A percentile compares a stretch with the other conserved stretches of the same genome.
Evolutionary conservation across 306 rosid genomes (phyloP).

Genomic region (Vigna unguiculata): DNA sequence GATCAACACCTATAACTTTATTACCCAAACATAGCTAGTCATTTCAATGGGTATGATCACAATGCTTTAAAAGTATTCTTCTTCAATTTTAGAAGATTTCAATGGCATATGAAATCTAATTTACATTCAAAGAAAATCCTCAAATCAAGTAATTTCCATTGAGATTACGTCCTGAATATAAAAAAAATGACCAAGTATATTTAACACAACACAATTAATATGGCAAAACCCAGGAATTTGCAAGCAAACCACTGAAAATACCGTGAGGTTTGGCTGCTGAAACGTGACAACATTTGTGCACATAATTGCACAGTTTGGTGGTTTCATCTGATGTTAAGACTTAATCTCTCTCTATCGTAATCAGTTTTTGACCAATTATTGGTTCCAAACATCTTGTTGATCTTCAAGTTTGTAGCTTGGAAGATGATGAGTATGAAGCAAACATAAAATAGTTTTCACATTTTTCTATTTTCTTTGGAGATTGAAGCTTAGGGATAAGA

Average conservation of each 20-base stretch:
- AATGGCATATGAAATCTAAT: too few relatives aligned
- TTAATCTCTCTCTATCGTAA: conserved; percentile 21
- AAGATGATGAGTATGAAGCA: conserved; percentile 39
- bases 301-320: conserved; percentile 37
- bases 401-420: conserved; percentile 20
- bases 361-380: conserved; percentile 26
- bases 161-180: not conserved
- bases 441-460: not conserved
- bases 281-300: not conserved
- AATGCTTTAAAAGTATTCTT: too few relatives aligned
- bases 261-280: not conserved
- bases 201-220: not conserved
- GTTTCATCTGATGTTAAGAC: conserved; percentile 33
- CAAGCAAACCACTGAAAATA: not conserved
- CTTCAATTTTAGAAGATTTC: too few relatives aligned
- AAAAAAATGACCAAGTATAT: too few relatives aligned
- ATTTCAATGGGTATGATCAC: too few relatives aligned
- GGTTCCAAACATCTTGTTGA: not conserved
- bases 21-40: too few relatives aligned
- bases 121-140: not conserved
- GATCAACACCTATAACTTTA: too few relatives aligned
- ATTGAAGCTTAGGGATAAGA: not conserved
- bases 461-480: not conserved
- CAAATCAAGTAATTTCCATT: not conserved
- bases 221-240: not conserved